Conservation (phyloP, 495 filamentous ascomycete species). For the Penicillium longicatenatum region DNA sequence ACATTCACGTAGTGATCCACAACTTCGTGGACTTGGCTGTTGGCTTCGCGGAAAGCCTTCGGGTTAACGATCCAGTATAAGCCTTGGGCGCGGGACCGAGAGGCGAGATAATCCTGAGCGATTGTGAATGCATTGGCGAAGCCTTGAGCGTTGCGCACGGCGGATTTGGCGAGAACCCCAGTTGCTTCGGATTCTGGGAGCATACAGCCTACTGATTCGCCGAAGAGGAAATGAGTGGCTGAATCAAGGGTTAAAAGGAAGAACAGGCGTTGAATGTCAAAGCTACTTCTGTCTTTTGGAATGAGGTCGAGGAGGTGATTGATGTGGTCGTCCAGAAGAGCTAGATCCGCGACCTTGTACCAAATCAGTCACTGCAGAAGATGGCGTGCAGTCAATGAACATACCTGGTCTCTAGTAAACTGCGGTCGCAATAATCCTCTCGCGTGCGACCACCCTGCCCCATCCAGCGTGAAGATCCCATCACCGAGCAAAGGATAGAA, state of each 20-base stretch:
- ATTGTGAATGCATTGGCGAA: constrained; percentile 51
- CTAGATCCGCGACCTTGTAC: constrained; percentile 42
- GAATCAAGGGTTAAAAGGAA: constrained; percentile 65
- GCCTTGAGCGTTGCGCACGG: constrained; percentile 38
- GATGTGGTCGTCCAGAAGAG: constrained; percentile 59
- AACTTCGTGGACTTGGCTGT: constrained; percentile 44
- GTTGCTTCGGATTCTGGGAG: constrained; percentile 17
- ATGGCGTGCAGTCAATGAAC: not conserved
- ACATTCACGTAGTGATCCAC: constrained; percentile 50
- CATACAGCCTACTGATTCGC: constrained; percentile 53
- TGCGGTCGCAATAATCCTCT: constrained; percentile 55
- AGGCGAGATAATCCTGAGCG: constrained; percentile 42
- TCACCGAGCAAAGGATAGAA: constrained; percentile 56
- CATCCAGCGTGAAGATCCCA: constrained; percentile 74
- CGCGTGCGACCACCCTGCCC: constrained; percentile 63
- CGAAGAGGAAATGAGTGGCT: constrained; percentile 69
- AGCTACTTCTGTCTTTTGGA: constrained; percentile 46
- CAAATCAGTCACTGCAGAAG: not conserved
- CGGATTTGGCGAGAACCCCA: constrained; percentile 32
- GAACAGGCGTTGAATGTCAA: constrained; percentile 64
- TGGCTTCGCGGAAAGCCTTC: constrained; percentile 42
- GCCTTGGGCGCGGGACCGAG: constrained; percentile 27
- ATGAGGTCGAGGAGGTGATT: constrained; percentile 51
- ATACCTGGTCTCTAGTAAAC: constrained; percentile 52
- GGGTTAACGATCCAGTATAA: constrained; percentile 46